phyloP scores from a whole-genome alignment of 257 asterid genomes.

The Striga asiatica region DNA sequence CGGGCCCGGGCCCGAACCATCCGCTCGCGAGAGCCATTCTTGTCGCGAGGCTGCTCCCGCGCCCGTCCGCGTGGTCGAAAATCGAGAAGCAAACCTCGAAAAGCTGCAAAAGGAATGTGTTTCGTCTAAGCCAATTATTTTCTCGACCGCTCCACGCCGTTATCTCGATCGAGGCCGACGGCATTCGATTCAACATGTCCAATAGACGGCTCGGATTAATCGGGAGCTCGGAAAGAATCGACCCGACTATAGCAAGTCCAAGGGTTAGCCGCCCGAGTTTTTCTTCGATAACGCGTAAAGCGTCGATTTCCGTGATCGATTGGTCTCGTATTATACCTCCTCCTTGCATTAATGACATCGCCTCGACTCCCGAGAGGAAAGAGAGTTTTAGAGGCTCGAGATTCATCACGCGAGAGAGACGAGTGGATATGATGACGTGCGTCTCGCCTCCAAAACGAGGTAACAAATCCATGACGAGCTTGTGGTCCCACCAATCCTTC shows the following conservation, averaged over 20 bases:
- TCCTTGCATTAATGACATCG: conserved; percentile 84
- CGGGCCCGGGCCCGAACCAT: conserved; percentile 84
- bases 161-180: conserved; percentile 47
- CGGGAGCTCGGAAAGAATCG: conserved; percentile 87
- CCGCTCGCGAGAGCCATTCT: conserved; percentile 86
- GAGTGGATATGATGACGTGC: conserved; percentile 73
- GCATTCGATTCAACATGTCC: conserved; percentile 80
- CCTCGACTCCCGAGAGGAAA: conserved; percentile 79
- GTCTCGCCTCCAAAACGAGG: conserved; percentile 97
- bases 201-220: conserved; percentile 76
- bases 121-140: conserved; percentile 46
- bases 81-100: conserved; percentile 93
- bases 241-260: conserved; percentile 87
- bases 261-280: conserved; percentile 82
- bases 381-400: conserved; percentile 80
- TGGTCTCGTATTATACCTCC: conserved; percentile 50
- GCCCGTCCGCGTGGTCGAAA: conserved; percentile 87
- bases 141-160: conserved; percentile 56
- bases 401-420: conserved; percentile 61
- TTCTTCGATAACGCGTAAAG: conserved; percentile 72
- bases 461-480: conserved; percentile 77
- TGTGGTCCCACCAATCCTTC: conserved; percentile 98
- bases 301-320: conserved; percentile 63
- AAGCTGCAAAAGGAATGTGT: conserved; percentile 73
- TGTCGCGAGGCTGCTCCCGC: conserved; percentile 81